Percentiles rank a stretch among this genome's conserved stretches.
Conservation (phyloP, 176 grass and related monocot species). For the Oryza nivara region DNA sequence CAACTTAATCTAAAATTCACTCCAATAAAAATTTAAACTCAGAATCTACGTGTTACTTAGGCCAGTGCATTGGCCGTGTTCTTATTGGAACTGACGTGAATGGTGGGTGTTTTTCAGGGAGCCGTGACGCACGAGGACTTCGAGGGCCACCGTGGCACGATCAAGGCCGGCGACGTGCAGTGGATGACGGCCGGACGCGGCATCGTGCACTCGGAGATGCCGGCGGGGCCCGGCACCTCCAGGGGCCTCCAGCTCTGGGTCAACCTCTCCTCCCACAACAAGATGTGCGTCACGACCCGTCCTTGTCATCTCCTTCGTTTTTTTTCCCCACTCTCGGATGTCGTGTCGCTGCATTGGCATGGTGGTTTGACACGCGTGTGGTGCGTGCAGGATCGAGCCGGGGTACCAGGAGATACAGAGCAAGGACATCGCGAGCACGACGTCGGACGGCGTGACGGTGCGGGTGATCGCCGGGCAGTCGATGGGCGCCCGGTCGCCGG, state of each 20-base stretch:
- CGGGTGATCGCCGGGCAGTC: constrained; percentile 82
- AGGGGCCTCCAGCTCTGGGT: constrained; percentile 96
- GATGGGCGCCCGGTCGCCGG: constrained; percentile 72
- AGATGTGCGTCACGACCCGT: constrained; percentile 79
- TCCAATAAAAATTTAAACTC: no score
- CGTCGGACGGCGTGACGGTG: constrained; percentile 68
- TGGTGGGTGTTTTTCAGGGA: constrained; percentile 47
- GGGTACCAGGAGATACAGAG: constrained; percentile 89
- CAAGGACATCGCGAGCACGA: constrained; percentile 72
- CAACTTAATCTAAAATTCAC: no score
- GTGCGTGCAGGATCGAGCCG: constrained; percentile 72
- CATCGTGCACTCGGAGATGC: constrained; percentile 98
- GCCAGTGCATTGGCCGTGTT: no score
- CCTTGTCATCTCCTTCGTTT: no score
- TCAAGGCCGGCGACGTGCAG: constrained; percentile 93
- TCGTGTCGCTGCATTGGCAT: neutral
- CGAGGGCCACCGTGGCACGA: constrained; percentile 83
- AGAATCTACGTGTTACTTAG: no score
- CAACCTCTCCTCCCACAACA: constrained; percentile 90
- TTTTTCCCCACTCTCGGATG: neutral
- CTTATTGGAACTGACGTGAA: neutral
- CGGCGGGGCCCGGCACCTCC: constrained; percentile 63
- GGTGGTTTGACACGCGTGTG: neutral
- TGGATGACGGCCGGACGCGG: constrained; percentile 99
- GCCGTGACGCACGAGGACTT: constrained; percentile 91